Percentiles rank a stretch among this genome's conserved stretches.
Evolutionary conservation across 495 filamentous ascomycete genomes (phyloP).

Genomic region (Hypoxylon intermedium): DNA sequence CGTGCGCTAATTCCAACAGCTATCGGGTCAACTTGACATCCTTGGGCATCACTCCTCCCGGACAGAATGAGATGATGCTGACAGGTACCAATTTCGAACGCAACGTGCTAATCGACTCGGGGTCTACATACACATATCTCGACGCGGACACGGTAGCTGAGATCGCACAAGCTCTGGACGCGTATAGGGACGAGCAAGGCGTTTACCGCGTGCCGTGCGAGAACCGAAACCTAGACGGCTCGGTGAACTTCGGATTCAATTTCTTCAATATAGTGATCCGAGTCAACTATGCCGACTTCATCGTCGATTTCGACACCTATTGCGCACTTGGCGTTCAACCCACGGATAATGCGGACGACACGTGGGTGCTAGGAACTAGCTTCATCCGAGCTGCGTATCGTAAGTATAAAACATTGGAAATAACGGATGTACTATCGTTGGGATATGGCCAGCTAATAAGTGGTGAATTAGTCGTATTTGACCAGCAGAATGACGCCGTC

Average conservation of each 20-base stretch:
- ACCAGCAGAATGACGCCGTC: constrained; percentile 51
- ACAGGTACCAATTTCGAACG: constrained; percentile 47
- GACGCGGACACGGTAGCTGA: constrained; percentile 45
- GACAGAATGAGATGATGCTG: constrained; percentile 35
- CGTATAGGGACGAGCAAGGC: constrained; percentile 42
- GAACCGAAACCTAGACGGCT: constrained; percentile 43
- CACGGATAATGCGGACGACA: constrained; percentile 39
- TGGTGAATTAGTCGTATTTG: constrained; percentile 54
- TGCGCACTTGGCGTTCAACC: constrained; percentile 54
- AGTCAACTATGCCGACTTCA: constrained; percentile 54
- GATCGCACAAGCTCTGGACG: constrained; percentile 46
- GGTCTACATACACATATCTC: constrained; percentile 53
- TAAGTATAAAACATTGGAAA: constrained; percentile 35
- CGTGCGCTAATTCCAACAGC: constrained; percentile 19
- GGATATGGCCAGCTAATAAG: constrained; percentile 7
- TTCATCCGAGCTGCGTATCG: constrained; percentile 54
- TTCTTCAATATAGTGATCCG: constrained; percentile 50
- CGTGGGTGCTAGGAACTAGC: constrained; percentile 52
- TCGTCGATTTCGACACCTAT: constrained; percentile 48
- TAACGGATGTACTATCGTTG: no score
- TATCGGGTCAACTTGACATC: constrained; percentile 56
- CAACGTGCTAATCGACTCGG: constrained; percentile 51
- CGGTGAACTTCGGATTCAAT: constrained; percentile 56
- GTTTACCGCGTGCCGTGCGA: constrained; percentile 52
- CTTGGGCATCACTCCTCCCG: constrained; percentile 46